Percentiles rank a stretch among this genome's conserved stretches.
Conservation (phyloP, 305 asterid species). For the Striga hermonthica region DNA sequence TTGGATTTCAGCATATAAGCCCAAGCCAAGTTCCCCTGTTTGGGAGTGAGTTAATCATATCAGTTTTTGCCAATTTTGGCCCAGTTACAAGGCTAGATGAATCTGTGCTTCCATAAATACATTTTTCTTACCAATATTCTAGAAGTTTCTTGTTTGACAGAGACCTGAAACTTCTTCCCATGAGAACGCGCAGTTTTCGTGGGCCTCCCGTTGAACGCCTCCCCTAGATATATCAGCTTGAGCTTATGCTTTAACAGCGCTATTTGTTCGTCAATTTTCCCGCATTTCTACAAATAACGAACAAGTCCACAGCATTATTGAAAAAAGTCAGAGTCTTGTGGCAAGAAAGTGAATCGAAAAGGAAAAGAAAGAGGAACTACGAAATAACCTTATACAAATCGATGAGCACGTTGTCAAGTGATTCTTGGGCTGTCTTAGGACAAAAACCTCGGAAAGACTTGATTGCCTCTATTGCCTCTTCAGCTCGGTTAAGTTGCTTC, state of each 20-base stretch:
- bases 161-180: conserved; percentile 88
- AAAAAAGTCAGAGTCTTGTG: too few species aligned
- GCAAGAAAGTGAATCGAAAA: too few species aligned
- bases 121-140: conserved; percentile 49
- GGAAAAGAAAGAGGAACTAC: too few species aligned
- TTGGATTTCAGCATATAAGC: conserved; percentile 79
- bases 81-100: too few species aligned
- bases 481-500: conserved; percentile 63
- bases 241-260: conserved; percentile 66
- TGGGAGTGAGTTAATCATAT: too few species aligned
- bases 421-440: conserved; percentile 58
- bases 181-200: conserved; percentile 86
- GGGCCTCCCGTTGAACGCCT: conserved; percentile 76
- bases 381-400: conserved; percentile 67
- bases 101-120: too few species aligned
- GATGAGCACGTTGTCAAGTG: conserved; percentile 69
- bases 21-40: conserved; percentile 85
- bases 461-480: conserved; percentile 75
- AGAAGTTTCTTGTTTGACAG: conserved; percentile 66
- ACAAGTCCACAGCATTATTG: neutral
- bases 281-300: conserved; percentile 56
- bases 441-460: conserved; percentile 59
- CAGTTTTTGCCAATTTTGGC: too few species aligned
- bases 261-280: conserved; percentile 74
- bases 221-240: conserved; percentile 62